Conservation (phyloP, 176 grass and related monocot species). For the Carex cristatella region DNA sequence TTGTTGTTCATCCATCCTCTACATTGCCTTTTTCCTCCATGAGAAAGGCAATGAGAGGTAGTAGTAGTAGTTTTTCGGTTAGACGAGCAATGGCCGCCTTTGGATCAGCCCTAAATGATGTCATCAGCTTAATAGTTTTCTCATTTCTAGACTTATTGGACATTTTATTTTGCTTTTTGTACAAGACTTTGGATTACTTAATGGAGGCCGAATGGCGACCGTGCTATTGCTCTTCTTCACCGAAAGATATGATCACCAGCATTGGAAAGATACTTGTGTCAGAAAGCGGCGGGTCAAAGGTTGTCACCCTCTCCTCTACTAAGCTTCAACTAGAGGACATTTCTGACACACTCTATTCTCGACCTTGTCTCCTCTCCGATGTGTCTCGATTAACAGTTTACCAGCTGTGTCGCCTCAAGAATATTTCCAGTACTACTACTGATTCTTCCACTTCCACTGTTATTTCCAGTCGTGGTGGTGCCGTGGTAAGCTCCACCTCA, state of each 20-base stretch:
- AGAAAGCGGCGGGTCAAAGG: constrained; percentile 80
- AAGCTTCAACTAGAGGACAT: constrained; percentile 92
- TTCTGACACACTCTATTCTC: constrained; percentile 89
- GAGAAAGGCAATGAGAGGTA: constrained; percentile 12
- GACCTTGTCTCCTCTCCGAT: constrained; percentile 50
- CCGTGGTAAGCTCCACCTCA: constrained; percentile 2
- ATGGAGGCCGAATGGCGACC: constrained; percentile 76
- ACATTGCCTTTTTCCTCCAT: background rate
- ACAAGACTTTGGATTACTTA: constrained; percentile 76
- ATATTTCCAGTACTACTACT: background rate
- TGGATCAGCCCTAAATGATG: constrained; percentile 60
- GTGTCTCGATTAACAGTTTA: constrained; percentile 8
- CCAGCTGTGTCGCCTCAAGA: constrained; percentile 36
- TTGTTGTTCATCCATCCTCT: too few species aligned
- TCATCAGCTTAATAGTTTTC: constrained; percentile 75
- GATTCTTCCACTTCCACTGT: background rate
- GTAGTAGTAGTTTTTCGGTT: background rate
- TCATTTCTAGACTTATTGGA: constrained; percentile 66
- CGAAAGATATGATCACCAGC: constrained; percentile 26
- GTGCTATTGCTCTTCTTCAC: constrained; percentile 76
- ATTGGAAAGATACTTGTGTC: constrained; percentile 72
- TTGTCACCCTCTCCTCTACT: constrained; percentile 60
- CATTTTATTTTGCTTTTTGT: constrained; percentile 57
- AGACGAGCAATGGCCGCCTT: constrained; percentile 42
- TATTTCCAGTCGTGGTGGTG: background rate